Evolutionary conservation across 1,284 basidiomycete genomes (phyloP).

Genomic region (Cryptococcus depauperatus): DNA sequence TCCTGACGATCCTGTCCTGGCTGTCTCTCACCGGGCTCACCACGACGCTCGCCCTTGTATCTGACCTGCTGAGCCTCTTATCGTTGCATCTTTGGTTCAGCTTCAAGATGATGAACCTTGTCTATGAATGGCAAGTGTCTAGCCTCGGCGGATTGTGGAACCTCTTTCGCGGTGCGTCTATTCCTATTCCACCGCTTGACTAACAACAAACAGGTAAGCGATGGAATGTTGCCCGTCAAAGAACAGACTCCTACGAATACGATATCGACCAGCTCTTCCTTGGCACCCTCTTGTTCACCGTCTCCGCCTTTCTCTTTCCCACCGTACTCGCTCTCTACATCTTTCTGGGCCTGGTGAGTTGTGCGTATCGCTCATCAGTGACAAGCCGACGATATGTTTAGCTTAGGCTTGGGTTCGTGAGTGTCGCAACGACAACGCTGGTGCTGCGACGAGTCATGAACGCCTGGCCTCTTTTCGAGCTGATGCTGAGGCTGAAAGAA

Average conservation of each 20-base stretch:
- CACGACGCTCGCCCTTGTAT: slow-evolving; percentile 22
- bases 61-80: slow-evolving; percentile 38
- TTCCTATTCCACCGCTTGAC: neutral
- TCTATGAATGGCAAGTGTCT: slow-evolving; percentile 59
- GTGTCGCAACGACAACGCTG: slow-evolving; percentile 48
- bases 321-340: slow-evolving; percentile 80
- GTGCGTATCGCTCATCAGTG: neutral
- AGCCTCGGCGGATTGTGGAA: slow-evolving; percentile 72
- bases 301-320: slow-evolving; percentile 82
- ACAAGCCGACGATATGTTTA: neutral
- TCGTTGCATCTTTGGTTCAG: slow-evolving; percentile 68
- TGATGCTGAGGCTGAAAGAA: slow-evolving; percentile 81
- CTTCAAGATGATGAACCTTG: slow-evolving; percentile 57
- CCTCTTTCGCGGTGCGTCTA: slow-evolving; percentile 72
- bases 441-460: slow-evolving; percentile 69
- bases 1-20: slow-evolving; percentile 9
- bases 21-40: slow-evolving; percentile 25
- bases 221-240: slow-evolving; percentile 66
- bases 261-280: slow-evolving; percentile 89
- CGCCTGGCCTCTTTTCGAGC: slow-evolving; percentile 80
- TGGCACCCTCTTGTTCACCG: slow-evolving; percentile 89
- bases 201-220: slow-evolving; percentile 61
- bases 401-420: slow-evolving; percentile 28
- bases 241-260: slow-evolving; percentile 82
- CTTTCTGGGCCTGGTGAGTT: slow-evolving; percentile 64